Conservation (phyloP, 2,329 filamentous ascomycete species). For the Zymoseptoria passerinii region DNA sequence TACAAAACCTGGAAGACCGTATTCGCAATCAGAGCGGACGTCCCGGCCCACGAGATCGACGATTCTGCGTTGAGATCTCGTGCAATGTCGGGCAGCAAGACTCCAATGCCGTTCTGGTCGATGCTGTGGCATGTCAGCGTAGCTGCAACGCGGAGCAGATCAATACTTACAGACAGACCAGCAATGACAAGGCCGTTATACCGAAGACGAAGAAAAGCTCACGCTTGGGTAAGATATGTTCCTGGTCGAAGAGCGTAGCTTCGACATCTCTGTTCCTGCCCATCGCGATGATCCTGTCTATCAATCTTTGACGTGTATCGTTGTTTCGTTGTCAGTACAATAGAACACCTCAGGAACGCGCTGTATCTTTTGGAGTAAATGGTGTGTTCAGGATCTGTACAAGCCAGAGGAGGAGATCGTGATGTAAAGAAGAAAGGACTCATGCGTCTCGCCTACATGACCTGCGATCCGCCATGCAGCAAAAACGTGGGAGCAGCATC, state of each 20-base stretch:
- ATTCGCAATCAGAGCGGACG: conserved; percentile 47
- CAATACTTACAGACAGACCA: conserved; percentile 38
- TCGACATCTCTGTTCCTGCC: background rate
- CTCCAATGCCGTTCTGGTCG: conserved; percentile 51
- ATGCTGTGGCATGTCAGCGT: conserved; percentile 21
- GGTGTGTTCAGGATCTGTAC: background rate
- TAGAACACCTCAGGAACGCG: background rate
- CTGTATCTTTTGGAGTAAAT: background rate
- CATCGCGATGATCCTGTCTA: background rate
- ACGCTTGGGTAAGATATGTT: conserved; percentile 10
- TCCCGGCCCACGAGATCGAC: conserved; percentile 51
- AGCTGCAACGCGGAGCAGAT: background rate
- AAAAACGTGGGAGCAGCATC: background rate
- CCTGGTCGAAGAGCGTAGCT: conserved; percentile 3
- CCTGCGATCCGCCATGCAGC: background rate
- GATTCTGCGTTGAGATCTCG: conserved; percentile 31
- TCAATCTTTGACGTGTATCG: background rate
- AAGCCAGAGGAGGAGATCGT: background rate
- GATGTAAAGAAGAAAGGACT: background rate
- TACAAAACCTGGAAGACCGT: conserved; percentile 59
- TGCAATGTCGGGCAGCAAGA: conserved; percentile 31
- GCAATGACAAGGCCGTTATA: conserved; percentile 21
- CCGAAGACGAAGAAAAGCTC: conserved; percentile 46
- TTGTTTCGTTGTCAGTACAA: background rate
- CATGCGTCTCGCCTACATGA: background rate